phyloP scores from a whole-genome alignment of 2,329 filamentous ascomycete species.

The Plectosphaerella cucumerina region DNA sequence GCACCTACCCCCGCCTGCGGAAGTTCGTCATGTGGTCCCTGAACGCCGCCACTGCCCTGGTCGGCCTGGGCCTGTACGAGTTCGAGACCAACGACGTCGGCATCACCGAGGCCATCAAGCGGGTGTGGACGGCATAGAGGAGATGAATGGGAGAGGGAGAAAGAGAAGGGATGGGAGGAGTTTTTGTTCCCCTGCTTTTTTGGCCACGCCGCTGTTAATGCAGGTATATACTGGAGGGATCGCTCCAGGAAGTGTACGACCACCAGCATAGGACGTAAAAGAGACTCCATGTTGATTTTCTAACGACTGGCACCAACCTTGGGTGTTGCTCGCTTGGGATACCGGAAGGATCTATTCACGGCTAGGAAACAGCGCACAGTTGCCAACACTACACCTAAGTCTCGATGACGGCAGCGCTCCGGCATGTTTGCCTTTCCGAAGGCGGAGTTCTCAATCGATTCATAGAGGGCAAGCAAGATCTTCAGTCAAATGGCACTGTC shows the following conservation, averaged over 20 bases:
- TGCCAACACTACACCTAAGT: too few species aligned
- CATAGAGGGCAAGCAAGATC: too few species aligned
- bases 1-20: slow-evolving; percentile 63
- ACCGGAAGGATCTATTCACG: too few species aligned
- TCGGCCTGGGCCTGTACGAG: slow-evolving; percentile 89
- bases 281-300: neutral
- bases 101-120: slow-evolving; percentile 81
- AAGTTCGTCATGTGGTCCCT: slow-evolving; percentile 72
- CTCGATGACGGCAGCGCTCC: too few species aligned
- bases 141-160: neutral
- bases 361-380: too few species aligned
- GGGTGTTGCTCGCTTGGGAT: too few species aligned
- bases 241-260: neutral
- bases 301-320: too few species aligned
- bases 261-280: slow-evolving; percentile 5
- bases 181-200: neutral
- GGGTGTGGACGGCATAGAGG: slow-evolving; percentile 79
- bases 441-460: too few species aligned
- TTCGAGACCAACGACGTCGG: slow-evolving; percentile 99
- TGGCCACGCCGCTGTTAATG: neutral
- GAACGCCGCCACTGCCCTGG: slow-evolving; percentile 72
- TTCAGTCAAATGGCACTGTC: too few species aligned
- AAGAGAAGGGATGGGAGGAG: neutral
- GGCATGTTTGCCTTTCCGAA: neutral
- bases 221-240: neutral